Evolutionary conservation across 805 yeast species (phyloP).

Genomic region (Saccharomyces eubayanus): DNA sequence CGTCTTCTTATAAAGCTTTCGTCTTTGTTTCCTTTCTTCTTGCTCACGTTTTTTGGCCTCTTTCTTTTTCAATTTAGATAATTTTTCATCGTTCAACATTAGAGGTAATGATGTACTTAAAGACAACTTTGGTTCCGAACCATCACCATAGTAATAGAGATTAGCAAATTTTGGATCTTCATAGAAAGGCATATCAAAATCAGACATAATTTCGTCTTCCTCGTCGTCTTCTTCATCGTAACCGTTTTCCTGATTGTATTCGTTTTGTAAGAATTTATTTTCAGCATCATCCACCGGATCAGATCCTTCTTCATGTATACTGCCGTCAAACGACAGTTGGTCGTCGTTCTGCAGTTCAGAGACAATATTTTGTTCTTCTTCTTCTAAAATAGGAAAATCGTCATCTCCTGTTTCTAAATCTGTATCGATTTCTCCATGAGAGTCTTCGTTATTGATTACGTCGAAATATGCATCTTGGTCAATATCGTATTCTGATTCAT

Average conservation of each 20-base stretch:
- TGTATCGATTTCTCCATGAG: conserved; percentile 28
- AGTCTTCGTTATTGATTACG: conserved; percentile 23
- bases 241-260: conserved; percentile 20
- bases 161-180: conserved; percentile 35
- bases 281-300: conserved; percentile 21
- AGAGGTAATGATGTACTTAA: conserved; percentile 30
- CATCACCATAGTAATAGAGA: conserved; percentile 27
- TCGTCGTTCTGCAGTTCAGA: conserved; percentile 27
- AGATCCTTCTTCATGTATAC: conserved; percentile 28
- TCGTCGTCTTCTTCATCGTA: conserved; percentile 25
- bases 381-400: conserved; percentile 26
- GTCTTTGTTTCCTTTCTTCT: conserved; percentile 24
- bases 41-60: conserved; percentile 26
- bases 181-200: conserved; percentile 35
- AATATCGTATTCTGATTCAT: conserved; percentile 30
- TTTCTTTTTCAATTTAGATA: conserved; percentile 18
- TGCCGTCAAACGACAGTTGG: conserved; percentile 27
- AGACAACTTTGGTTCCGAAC: conserved; percentile 27
- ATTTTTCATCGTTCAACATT: conserved; percentile 26
- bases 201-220: conserved; percentile 29
- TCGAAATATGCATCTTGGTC: conserved; percentile 28
- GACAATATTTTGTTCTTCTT: conserved; percentile 28
- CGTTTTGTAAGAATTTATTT: conserved; percentile 12
- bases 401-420: conserved; percentile 30
- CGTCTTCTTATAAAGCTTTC: conserved; percentile 16